Evolutionary conservation across 495 filamentous ascomycete species (phyloP).

Genomic region (Parathielavia hyrcaniae): DNA sequence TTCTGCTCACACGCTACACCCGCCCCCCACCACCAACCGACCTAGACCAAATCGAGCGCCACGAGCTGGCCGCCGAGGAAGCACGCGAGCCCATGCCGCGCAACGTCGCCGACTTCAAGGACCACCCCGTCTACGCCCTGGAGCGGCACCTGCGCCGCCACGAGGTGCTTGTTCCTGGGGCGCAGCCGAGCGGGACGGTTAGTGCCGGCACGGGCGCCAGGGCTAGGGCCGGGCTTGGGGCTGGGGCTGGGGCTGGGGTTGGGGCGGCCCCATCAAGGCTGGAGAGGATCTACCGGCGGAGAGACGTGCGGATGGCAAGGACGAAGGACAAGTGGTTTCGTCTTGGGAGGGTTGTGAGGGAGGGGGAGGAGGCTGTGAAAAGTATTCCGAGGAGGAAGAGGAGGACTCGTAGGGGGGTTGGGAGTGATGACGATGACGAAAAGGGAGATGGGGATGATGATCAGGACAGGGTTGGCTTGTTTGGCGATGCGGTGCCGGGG

Average conservation of each 20-base stretch:
- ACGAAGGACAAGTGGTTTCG: conserved; percentile 85
- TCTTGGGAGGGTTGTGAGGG: conserved; percentile 67
- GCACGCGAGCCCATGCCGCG: conserved; percentile 80
- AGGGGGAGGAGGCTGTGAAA: conserved; percentile 71
- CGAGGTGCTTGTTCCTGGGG: conserved; percentile 67
- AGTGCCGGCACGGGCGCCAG: conserved; percentile 51
- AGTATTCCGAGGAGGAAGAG: conserved; percentile 44
- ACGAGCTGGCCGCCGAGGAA: conserved; percentile 63
- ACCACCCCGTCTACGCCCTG: conserved; percentile 83
- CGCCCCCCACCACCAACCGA: conserved; percentile 48
- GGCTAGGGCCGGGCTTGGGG: background rate
- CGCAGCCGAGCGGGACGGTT: conserved; percentile 68
- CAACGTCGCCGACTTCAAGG: conserved; percentile 86
- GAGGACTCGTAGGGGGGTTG: conserved; percentile 22
- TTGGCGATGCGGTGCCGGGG: conserved; percentile 35
- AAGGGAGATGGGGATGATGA: conserved; percentile 36
- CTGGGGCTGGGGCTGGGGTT: too few species aligned
- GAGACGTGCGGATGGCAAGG: conserved; percentile 68
- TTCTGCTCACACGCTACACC: conserved; percentile 54
- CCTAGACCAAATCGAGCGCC: conserved; percentile 74
- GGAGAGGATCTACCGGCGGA: conserved; percentile 67
- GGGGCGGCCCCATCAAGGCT: too few species aligned
- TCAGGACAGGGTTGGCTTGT: conserved; percentile 30
- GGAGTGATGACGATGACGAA: conserved; percentile 33
- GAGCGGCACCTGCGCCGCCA: conserved; percentile 80